phyloP scores from a whole-genome alignment of 2,329 filamentous ascomycete species.

The Pseudogymnoascus sp. region DNA sequence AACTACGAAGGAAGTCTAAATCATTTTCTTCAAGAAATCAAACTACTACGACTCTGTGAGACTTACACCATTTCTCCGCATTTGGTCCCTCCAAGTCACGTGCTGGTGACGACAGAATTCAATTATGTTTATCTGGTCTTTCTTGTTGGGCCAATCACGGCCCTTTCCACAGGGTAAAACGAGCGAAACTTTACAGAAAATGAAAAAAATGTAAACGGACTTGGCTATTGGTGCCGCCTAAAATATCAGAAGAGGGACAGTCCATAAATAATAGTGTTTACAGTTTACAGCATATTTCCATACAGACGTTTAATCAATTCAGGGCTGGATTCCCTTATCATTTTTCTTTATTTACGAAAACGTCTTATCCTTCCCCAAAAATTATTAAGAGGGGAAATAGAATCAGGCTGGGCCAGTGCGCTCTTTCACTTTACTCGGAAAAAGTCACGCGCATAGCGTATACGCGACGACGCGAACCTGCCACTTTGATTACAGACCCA shows the following conservation, averaged over 20 bases:
- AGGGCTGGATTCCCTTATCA: neutral
- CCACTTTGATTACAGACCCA: slow-evolving; percentile 7
- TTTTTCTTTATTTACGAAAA: slow-evolving; percentile 1
- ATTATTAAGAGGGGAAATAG: neutral
- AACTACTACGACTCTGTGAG: neutral
- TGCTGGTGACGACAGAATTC: neutral
- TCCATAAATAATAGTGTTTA: neutral
- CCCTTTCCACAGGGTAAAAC: neutral
- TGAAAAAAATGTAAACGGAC: neutral
- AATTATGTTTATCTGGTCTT: slow-evolving; percentile 1
- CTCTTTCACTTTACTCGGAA: slow-evolving; percentile 1
- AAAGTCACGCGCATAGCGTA: slow-evolving; percentile 8
- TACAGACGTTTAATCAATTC: neutral
- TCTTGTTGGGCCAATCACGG: neutral
- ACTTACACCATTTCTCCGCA: neutral
- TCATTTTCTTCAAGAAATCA: neutral
- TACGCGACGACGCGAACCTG: slow-evolving; percentile 10
- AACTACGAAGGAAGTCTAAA: neutral
- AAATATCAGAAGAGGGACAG: neutral
- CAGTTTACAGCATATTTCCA: neutral
- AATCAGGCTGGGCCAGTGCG: neutral
- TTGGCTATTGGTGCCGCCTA: neutral
- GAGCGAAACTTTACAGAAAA: slow-evolving; percentile 9
- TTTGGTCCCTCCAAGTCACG: neutral
- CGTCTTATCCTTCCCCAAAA: neutral